Evolutionary conservation across 768 basidiomycete species (phyloP), one percentile per base, ranked within the genome.

Genomic region (Russula olivacea): DNA sequence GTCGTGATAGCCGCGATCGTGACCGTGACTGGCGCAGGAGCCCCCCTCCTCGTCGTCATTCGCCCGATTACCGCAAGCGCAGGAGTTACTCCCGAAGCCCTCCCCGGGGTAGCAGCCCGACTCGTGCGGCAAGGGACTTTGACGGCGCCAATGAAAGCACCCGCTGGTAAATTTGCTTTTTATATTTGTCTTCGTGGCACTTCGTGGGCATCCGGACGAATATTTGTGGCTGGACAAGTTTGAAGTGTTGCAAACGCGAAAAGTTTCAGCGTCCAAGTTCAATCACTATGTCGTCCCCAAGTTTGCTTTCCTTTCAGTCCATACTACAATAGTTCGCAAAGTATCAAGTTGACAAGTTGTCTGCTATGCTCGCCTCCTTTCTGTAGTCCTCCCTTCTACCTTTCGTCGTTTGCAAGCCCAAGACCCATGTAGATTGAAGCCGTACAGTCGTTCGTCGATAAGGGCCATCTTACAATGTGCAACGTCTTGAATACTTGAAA

Each of bases 71-170:
- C 67, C 80, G 87, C 69, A 81, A 80, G 72, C 86, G 90, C 59
- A 80, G 82, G 73, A 90, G 88, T 75, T 87, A 89, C 68, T 89
- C 87, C 58, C 81, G 87, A 71, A 90, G 87, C 76, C 91, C 90
- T 25, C 89, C 88, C 58, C 79, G 88, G 68, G 89, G 87, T 57
- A 83, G 86, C 72, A 82, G 80, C 72, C 81, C 81, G 66, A 58
- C 66, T 36, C 73, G 75, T 55, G 51, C 55, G 32, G 72, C 63
- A 57, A 69, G 81, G 68, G 82, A 82, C 36, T 81, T 68, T 64
- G 80, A 83, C 58, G 79, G 74, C 21, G 79, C 77, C 53, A 76
- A 76, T 15, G 76, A 79, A 40, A 71, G 75, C 64, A 76, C 78
- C 54, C 85, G 87, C 70, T 89, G 88, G 87, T 89, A 77, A 84